Base-by-base conservation (phyloP, 768 basidiomycete species). In the Cystofilobasidium bisporidii region DNA sequence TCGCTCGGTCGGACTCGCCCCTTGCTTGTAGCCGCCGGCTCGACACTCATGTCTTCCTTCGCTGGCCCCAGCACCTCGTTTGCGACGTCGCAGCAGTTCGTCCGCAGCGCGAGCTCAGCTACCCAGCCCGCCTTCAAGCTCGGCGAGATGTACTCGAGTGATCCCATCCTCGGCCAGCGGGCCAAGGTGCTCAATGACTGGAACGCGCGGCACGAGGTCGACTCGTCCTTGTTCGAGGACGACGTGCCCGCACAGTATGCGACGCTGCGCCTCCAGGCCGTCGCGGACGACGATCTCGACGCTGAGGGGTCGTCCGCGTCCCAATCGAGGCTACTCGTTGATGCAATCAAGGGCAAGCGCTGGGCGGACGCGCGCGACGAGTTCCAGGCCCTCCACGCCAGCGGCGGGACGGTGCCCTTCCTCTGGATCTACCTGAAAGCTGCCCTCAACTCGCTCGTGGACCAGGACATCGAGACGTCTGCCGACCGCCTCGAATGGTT, bases 401-500 rank as follows among this genome's bases (percentile, higher is more conserved):
- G 10, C 28, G 53, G 53, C 2, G 30, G 5, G 14, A 17, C 53
- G 28, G 53, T 56, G 28, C 28, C 53, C 2, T 56, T 56, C 53
- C 8, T 32, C 53, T 3, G 17, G 28, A 6, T 6, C 53, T 56
- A 56, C 53, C 53, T 56, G 12, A 26, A n/a, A 8, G 53, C 53
- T 2, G 53, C 53, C 28, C 8, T 56, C 53, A 15, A 15, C 18
- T 56, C 53, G 28, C 53, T 56, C 28, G 12, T 20, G 28, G 30
- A 32, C 53, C 10, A 6, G 2, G 53, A 32, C 26, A 56, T 56
- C 53, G 28, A 28, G 28, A 17, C 17, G 6, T 24, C 60, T 11
- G 60, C 43, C 20, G 60, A 61, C 24, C 36, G 45, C n/a, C 38
- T 61, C 18, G 60, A 61, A 32, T 61, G 60, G 60, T 61, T 61